These are phyloP conservation scores for Fusarium drepaniforme DNA, from an alignment of 2,329 filamentous ascomycete genomes.

Conservation along the genomic window DNA sequence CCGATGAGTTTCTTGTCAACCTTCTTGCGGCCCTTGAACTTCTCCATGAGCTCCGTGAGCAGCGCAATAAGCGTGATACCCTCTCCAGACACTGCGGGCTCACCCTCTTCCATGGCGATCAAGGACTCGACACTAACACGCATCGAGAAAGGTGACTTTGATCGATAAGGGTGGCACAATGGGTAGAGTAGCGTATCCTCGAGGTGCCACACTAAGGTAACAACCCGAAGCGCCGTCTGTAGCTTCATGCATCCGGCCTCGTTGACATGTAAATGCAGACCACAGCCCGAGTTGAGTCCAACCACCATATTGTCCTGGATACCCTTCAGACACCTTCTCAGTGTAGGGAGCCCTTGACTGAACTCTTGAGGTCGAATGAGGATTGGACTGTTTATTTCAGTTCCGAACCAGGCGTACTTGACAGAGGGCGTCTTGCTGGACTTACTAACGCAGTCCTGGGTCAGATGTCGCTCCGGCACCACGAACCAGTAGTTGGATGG, in stretches of 20 bases:
- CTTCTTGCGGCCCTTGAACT: conserved; percentile 21
- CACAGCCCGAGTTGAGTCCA: conserved; percentile 42
- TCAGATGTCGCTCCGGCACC: conserved; percentile 38
- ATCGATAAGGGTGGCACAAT: conserved; percentile 40
- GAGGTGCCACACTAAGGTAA: conserved; percentile 38
- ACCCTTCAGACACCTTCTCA: conserved; percentile 31
- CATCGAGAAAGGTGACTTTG: conserved; percentile 30
- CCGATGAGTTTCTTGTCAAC: conserved; percentile 14
- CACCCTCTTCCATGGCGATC: conserved; percentile 18
- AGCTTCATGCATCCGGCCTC: conserved; percentile 27
- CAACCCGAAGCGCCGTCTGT: conserved; percentile 31
- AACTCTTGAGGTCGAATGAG: conserved; percentile 34
- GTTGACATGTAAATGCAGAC: conserved; percentile 45
- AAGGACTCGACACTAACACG: conserved; percentile 35
- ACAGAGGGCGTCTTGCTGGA: conserved; percentile 28
- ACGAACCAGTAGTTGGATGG: conserved; percentile 38
- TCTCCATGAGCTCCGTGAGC: conserved; percentile 3
- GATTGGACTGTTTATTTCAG: conserved; percentile 45
- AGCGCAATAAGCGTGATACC: conserved; percentile 12
- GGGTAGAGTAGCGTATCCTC: conserved; percentile 39
- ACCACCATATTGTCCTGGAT: conserved; percentile 35
- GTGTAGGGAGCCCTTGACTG: conserved; percentile 30
- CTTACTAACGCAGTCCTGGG: conserved; percentile 26
- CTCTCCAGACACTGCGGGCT: conserved; percentile 16
- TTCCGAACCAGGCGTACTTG: conserved; percentile 40